A percentile compares a stretch with the other conserved stretches of the same genome.
phyloP scores from a whole-genome alignment of 495 filamentous ascomycete genomes.

The Letharia columbiana region DNA sequence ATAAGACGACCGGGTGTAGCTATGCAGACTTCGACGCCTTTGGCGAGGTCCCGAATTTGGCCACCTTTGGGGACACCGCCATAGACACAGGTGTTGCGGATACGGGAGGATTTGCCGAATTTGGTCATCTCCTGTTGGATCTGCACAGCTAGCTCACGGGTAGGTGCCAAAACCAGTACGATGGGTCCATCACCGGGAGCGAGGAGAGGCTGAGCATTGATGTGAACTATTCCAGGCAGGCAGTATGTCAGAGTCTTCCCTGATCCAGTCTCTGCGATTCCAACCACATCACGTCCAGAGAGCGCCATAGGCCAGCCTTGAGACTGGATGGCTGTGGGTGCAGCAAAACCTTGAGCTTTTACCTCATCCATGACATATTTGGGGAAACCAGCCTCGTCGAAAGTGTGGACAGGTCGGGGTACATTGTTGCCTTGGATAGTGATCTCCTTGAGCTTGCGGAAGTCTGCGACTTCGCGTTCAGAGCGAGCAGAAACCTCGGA shows the following conservation, averaged over 20 bases:
- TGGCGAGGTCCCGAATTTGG: conserved; percentile 87
- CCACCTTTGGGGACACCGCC: conserved; percentile 95
- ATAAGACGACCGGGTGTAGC: conserved; percentile 96
- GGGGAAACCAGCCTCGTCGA: conserved; percentile 96
- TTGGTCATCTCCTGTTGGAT: conserved; percentile 94
- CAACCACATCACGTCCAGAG: conserved; percentile 94
- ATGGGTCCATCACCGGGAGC: conserved; percentile 96
- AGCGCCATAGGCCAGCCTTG: conserved; percentile 99
- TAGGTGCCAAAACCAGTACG: conserved; percentile 88
- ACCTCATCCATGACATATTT: conserved; percentile 96
- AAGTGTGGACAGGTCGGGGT: conserved; percentile 87
- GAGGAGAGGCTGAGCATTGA: conserved; percentile 96
- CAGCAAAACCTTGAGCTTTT: conserved; percentile 89
- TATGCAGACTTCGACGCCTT: conserved; percentile 85
- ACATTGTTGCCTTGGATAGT: conserved; percentile 66
- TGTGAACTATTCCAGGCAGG: conserved; percentile 96
- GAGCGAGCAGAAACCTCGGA: conserved; percentile 66
- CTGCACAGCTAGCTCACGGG: conserved; percentile 94
- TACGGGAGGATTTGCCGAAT: conserved; percentile 95
- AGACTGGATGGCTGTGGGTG: conserved; percentile 91
- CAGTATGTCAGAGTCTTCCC: conserved; percentile 99
- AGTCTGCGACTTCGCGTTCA: conserved; percentile 71
- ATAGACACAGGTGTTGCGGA: conserved; percentile 98
- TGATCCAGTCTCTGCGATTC: conserved; percentile 98
- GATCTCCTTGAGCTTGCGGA: conserved; percentile 74